Evolutionary conservation across 306 rosid genomes (phyloP).

Genomic region (Medicago arabica): DNA sequence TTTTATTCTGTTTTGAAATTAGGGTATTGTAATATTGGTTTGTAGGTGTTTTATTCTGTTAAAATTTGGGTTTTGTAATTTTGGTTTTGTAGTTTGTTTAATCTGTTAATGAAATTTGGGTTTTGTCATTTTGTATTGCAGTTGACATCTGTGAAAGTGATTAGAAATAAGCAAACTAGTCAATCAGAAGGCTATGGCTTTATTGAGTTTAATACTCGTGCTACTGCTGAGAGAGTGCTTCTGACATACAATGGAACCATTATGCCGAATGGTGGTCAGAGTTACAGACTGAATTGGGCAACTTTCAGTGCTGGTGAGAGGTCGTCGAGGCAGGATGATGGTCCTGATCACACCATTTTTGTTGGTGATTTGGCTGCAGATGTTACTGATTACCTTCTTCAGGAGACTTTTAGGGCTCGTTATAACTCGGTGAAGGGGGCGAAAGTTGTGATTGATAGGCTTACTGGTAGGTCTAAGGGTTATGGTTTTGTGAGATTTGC

Average conservation of each 20-base stretch:
- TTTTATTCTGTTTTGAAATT: too few species aligned
- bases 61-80: too few species aligned
- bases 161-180: constrained; percentile 84
- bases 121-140: constrained; percentile 39
- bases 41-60: too few species aligned
- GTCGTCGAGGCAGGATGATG: constrained; percentile 67
- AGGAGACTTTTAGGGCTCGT: constrained; percentile 71
- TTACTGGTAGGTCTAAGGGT: constrained; percentile 86
- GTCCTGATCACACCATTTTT: constrained; percentile 87
- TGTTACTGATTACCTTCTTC: constrained; percentile 79
- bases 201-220: constrained; percentile 72
- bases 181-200: constrained; percentile 94
- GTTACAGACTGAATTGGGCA: constrained; percentile 94
- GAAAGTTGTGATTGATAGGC: constrained; percentile 93
- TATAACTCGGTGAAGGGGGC: constrained; percentile 78
- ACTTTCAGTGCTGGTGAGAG: constrained; percentile 80
- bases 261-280: constrained; percentile 88
- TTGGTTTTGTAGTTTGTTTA: neutral
- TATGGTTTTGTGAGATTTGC: constrained; percentile 93
- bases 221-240: constrained; percentile 81
- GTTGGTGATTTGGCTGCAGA: constrained; percentile 97
- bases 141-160: constrained; percentile 76
- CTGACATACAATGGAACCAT: constrained; percentile 75
- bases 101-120: neutral
- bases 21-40: too few species aligned